These are phyloP conservation scores for Stylonectria norvegica DNA, from an alignment of 2,329 filamentous ascomycete species.

Conservation along the genomic window DNA sequence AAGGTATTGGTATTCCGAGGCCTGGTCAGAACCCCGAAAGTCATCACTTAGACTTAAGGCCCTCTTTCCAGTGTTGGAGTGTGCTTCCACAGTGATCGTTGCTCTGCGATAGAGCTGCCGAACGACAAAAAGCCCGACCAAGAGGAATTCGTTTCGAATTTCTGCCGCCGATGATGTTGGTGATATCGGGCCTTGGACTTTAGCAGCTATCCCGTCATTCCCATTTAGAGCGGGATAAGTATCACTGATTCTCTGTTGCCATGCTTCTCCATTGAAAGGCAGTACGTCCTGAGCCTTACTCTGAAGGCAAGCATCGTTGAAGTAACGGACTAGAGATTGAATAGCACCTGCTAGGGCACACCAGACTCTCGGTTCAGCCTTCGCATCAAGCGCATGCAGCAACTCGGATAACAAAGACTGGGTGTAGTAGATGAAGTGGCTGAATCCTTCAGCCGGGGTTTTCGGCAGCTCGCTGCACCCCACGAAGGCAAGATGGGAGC, in stretches of 20 bases:
- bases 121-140: constrained; percentile 36
- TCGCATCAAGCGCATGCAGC: constrained; percentile 32
- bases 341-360: constrained; percentile 38
- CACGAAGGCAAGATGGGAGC: constrained; percentile 46
- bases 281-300: constrained; percentile 19
- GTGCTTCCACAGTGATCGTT: constrained; percentile 28
- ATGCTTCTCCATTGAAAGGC: constrained; percentile 17
- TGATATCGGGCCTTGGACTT: constrained; percentile 1
- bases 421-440: constrained; percentile 40
- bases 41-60: constrained; percentile 33
- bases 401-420: constrained; percentile 36
- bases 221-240: constrained; percentile 30
- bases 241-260: constrained; percentile 24
- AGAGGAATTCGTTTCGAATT: constrained; percentile 37
- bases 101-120: constrained; percentile 41
- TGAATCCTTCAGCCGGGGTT: constrained; percentile 26
- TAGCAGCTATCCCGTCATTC: constrained; percentile 2
- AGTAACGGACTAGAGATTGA: constrained; percentile 35
- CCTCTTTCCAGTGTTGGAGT: constrained; percentile 14
- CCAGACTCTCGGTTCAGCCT: constrained; percentile 33
- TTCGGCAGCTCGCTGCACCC: constrained; percentile 43
- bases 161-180: constrained; percentile 24
- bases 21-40: constrained; percentile 26
- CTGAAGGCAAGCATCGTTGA: constrained; percentile 40
- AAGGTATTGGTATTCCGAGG: constrained; percentile 35